Percentiles rank a stretch among this genome's conserved stretches.
phyloP scores from a whole-genome alignment of 2,329 filamentous ascomycete species.

The Talaromyces amestolkiae region DNA sequence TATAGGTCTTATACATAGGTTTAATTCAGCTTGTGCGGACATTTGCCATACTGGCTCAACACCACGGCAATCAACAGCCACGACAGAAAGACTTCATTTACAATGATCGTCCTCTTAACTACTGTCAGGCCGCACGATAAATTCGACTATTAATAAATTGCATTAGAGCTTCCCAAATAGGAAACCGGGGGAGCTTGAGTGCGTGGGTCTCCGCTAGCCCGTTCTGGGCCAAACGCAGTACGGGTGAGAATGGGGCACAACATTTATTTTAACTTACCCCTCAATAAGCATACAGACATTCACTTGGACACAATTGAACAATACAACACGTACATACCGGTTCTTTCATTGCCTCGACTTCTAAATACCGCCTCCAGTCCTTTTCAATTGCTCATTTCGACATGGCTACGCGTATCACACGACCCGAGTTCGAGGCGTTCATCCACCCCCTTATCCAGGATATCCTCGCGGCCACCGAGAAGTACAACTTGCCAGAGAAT shows the following conservation, averaged over 20 bases:
- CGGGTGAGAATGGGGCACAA: not conserved
- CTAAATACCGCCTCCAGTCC: not conserved
- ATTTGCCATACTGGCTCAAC: not conserved
- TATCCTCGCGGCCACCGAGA: constrained; percentile 71
- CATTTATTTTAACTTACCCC: not conserved
- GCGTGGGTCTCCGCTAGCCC: not conserved
- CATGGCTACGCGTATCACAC: constrained; percentile 71
- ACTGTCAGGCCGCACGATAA: not conserved
- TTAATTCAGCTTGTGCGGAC: no score
- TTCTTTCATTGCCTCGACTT: not conserved
- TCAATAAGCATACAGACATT: not conserved
- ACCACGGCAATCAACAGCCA: not conserved
- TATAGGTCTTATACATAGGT: no score
- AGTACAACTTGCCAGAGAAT: constrained; percentile 78
- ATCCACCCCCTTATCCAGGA: constrained; percentile 84
- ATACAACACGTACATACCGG: not conserved
- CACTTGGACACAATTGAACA: not conserved
- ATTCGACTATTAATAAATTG: not conserved
- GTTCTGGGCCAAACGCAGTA: constrained; percentile 9
- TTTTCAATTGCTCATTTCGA: constrained; percentile 18
- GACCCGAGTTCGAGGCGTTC: constrained; percentile 77
- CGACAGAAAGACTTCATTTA: no score
- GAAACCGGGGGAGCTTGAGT: not conserved
- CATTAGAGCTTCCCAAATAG: not conserved
- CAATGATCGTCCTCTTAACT: no score